phyloP scores from a whole-genome alignment of 2,329 filamentous ascomycete species.

The Orbilia brochopaga region DNA sequence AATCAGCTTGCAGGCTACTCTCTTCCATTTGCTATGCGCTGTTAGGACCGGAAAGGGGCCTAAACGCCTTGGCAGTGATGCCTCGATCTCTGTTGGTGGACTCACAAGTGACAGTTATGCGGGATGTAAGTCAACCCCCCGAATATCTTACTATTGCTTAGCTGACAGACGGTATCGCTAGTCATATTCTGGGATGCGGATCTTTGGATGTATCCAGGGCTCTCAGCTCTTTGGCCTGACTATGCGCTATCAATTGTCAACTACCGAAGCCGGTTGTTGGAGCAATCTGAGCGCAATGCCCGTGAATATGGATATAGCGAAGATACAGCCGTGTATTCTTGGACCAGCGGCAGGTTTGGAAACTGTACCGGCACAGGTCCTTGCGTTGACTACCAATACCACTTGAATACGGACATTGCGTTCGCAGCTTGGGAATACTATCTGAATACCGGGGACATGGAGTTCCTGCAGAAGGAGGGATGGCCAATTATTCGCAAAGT shows the following conservation, averaged over 20 bases:
- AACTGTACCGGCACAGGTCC: slow-evolving; percentile 71
- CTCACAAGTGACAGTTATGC: slow-evolving; percentile 72
- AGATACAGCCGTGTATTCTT: slow-evolving; percentile 66
- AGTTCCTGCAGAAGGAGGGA: slow-evolving; percentile 63
- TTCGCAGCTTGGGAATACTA: slow-evolving; percentile 68
- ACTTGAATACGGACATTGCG: slow-evolving; percentile 73
- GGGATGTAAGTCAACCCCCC: slow-evolving; percentile 58
- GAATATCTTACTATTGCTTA: too few relatives aligned
- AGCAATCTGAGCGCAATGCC: slow-evolving; percentile 68
- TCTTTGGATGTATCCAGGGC: slow-evolving; percentile 72
- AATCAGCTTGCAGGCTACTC: slow-evolving; percentile 64
- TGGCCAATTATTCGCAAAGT: slow-evolving; percentile 55
- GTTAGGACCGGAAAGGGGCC: slow-evolving; percentile 61
- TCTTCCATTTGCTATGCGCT: slow-evolving; percentile 66
- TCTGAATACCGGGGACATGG: slow-evolving; percentile 66
- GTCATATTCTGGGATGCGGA: slow-evolving; percentile 71
- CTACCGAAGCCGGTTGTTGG: slow-evolving; percentile 67
- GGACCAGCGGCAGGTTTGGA: slow-evolving; percentile 71
- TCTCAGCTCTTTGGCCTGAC: slow-evolving; percentile 69
- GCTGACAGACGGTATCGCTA: slow-evolving; percentile 16
- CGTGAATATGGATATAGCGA: slow-evolving; percentile 62
- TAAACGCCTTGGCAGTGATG: slow-evolving; percentile 64
- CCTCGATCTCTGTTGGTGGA: slow-evolving; percentile 73
- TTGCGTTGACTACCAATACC: slow-evolving; percentile 75
- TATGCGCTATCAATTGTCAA: slow-evolving; percentile 69